Evolutionary conservation across 768 basidiomycete genomes (phyloP), one percentile per base, ranked within the genome.

Genomic region (Auricularia cornea): DNA sequence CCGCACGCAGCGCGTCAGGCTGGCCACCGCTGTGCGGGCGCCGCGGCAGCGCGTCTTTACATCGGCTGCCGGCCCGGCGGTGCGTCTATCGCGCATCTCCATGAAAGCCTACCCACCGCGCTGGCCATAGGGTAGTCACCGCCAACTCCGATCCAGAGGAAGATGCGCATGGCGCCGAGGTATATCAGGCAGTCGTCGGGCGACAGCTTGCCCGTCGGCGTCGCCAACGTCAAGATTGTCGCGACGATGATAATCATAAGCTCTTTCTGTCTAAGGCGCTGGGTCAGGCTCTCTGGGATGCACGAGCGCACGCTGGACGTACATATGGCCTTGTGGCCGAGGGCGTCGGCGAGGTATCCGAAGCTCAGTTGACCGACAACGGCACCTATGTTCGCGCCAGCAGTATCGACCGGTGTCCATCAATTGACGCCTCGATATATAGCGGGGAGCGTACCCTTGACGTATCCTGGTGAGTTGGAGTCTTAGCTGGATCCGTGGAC

Each of bases 81-180:
- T n/a, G n/a, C n/a, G n/a, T n/a, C n/a, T n/a, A n/a, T n/a, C n/a
- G n/a, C n/a, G n/a, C n/a, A n/a, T n/a, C n/a, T n/a, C n/a, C n/a
- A n/a, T n/a, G n/a, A n/a, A n/a, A n/a, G n/a, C n/a, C n/a, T n/a
- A n/a, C 61, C 40, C 26, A 62, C 61, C 63, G 90, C 77, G 11
- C 82, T 82, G 0, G 89, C 88, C 88, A 90, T 87, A 2, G 89
- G 88, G 69, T 90, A 90, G 71, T 90, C 90, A 2, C 87, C 90
- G 18, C 89, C 90, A 0, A 92, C 84, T 28, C 90, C 90, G 20
- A 92, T 74, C 0, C 90, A 90, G 38, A 92, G 82, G 6, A 92
- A 68, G 60, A 91, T 86, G 14, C 90, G 86, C 69, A 82, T 90
- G 3, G 86, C 68, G 18, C 77, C 77, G 16, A 92, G 78, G 71